Evolutionary conservation across 495 filamentous ascomycete species (phyloP), one percentile per base, ranked within the genome.

Genomic region (Aspergillus biplanus): DNA sequence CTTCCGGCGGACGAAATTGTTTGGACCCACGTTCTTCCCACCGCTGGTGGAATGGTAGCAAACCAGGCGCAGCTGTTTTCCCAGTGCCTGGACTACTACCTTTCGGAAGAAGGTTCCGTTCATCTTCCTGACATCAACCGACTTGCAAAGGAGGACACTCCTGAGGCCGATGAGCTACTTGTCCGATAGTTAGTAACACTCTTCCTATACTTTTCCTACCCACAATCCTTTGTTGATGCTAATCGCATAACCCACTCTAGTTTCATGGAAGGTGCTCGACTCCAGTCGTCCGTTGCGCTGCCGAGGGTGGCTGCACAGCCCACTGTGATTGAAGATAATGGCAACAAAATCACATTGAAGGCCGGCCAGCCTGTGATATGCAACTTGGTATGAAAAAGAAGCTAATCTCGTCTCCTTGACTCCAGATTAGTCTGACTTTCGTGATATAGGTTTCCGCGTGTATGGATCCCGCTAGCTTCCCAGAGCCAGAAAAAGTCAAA

Each of bases 11-110:
- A 86, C 50, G 89, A 93, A 33, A 83, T 92, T 59, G 87, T 89
- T 3, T 93, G 88, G 87, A 82, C 80, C 13, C 88, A 91, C 53
- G 82, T 93, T 49, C 71, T 89, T 27, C 85, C 86, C 18, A 83
- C 82, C n/a, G 82, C 83, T 15, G 79, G 78, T 47, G 84, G 82
- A 18, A 84, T 85, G 69, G 83, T 90, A 9, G 85, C 90, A 1
- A 92, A 87, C 62, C 89, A 92, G 63, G 86, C 81, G 0, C 88
- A 90, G 68, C 74, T 89, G n/a, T 87, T 93, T 58, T 83, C 87
- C 5, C 88, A 91, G 70, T 85, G 86, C 5, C 78, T 92, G 7
- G 91, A 94, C 69, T 93, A 88, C 69, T 94, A 91, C 74, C 79
- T 92, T n/a, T 83, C 83, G 0, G 72, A 75, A 15, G 76, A 82